A percentile compares a stretch with the other conserved stretches of the same genome.
Evolutionary conservation across 2,329 filamentous ascomycete genomes (phyloP).

Genomic region (Emmonsia crescens): DNA sequence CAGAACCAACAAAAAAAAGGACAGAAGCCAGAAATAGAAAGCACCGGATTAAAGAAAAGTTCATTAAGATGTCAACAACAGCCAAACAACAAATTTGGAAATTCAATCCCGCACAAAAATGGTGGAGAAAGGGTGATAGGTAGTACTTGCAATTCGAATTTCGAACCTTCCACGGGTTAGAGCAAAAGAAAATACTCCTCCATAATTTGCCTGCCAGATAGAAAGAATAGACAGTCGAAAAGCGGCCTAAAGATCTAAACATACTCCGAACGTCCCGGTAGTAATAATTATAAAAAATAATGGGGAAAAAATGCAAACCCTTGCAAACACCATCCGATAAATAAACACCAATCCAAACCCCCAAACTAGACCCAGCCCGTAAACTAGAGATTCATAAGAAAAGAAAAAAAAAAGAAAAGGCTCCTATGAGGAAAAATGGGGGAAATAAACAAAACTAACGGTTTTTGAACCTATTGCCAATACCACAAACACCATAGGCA

Average conservation of each 20-base stretch:
- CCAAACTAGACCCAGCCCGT: neutral
- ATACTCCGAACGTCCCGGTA: neutral
- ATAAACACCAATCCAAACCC: neutral
- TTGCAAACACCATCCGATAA: neutral
- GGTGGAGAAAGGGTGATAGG: neutral
- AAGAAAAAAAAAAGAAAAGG: neutral
- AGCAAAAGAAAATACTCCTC: neutral
- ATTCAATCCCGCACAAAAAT: neutral
- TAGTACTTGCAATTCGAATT: neutral
- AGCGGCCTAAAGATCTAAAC: neutral
- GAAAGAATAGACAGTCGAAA: neutral
- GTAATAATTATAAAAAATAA: neutral
- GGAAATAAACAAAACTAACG: neutral
- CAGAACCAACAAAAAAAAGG: no score
- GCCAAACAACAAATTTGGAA: neutral
- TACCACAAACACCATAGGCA: neutral
- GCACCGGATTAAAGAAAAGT: neutral
- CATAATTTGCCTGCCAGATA: neutral
- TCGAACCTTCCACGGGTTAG: neutral
- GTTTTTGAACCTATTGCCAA: neutral
- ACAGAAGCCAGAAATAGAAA: neutral
- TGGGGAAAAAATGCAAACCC: neutral
- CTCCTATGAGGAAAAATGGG: neutral
- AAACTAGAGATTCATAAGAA: neutral
- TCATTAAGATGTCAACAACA: neutral